Evolutionary conservation across 177 flowering plant genomes (phyloP).

Genomic region (Vitis hybrid): DNA sequence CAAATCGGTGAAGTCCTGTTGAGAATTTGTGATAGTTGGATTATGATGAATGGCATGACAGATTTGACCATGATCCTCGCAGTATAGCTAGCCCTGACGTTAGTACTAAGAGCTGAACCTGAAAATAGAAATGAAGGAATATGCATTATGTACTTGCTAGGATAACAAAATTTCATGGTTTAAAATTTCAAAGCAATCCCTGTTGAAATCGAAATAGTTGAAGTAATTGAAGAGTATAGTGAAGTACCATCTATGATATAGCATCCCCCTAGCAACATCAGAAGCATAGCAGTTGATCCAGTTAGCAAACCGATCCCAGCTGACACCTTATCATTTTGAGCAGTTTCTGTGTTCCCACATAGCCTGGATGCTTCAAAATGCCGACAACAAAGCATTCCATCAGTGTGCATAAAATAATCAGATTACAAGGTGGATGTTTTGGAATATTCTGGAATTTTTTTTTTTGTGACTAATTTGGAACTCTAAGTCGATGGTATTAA

Average conservation of each 20-base stretch:
- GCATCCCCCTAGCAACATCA: slow-evolving; percentile 34
- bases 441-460: too few relatives aligned
- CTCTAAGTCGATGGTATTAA: too few relatives aligned
- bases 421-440: too few relatives aligned
- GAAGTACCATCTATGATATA: slow-evolving; percentile 25
- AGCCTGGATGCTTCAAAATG: slow-evolving; percentile 30
- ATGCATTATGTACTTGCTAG: too few relatives aligned
- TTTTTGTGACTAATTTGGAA: too few relatives aligned
- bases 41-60: slow-evolving; percentile 29
- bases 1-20: slow-evolving; percentile 18
- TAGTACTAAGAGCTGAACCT: slow-evolving; percentile 36
- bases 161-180: too few relatives aligned
- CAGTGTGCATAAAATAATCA: too few relatives aligned
- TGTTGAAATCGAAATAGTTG: slow-evolving; percentile 6
- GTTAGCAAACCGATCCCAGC: slow-evolving; percentile 35
- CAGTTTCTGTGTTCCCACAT: slow-evolving; percentile 26
- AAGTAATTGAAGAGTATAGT: not conserved
- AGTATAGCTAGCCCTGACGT: slow-evolving; percentile 33
- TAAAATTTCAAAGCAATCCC: not conserved
- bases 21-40: slow-evolving; percentile 28
- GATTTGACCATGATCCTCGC: slow-evolving; percentile 41
- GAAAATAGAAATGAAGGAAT: not conserved
- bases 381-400: too few relatives aligned
- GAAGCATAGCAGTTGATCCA: slow-evolving; percentile 29
- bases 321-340: slow-evolving; percentile 20